Percentiles rank a stretch among this genome's conserved stretches.
Conservation (phyloP, 1,284 basidiomycete species). For the Trametes sp. region DNA sequence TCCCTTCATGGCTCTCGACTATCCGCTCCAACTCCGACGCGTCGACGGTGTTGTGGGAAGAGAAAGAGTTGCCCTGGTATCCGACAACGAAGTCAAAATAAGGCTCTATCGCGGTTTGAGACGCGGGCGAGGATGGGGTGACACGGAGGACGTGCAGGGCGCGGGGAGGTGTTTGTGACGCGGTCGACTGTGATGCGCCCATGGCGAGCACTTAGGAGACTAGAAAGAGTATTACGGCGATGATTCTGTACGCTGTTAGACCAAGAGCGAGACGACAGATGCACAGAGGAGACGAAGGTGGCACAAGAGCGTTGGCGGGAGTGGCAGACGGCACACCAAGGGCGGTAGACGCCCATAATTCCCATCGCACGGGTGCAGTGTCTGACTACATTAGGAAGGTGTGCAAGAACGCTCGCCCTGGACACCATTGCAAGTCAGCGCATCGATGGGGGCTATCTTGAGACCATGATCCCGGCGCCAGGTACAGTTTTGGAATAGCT, state of each 20-base stretch:
- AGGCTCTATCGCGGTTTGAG: conserved; percentile 87
- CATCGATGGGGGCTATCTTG: no score
- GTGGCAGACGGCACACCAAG: background rate
- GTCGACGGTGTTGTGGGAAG: conserved; percentile 67
- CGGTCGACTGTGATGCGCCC: conserved; percentile 78
- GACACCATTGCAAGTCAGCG: background rate
- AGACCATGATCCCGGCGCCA: no score
- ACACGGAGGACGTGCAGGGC: conserved; percentile 89
- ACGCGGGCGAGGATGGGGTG: conserved; percentile 87
- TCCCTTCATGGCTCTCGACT: conserved; percentile 89
- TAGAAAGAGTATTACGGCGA: background rate
- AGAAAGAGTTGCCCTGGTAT: conserved; percentile 74
- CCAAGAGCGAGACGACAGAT: background rate
- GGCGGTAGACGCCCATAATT: conserved; percentile 16
- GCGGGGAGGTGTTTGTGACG: conserved; percentile 62
- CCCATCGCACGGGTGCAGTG: conserved; percentile 1
- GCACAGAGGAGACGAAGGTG: background rate
- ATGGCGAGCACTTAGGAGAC: conserved; percentile 45
- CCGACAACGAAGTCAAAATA: conserved; percentile 98
- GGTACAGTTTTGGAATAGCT: no score
- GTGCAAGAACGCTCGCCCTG: conserved; percentile 14
- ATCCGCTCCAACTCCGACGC: conserved; percentile 80
- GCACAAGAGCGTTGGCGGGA: background rate
- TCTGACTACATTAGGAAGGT: conserved; percentile 18
- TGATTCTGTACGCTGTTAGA: background rate